Evolutionary conservation across 140 eudicot species (phyloP), one percentile per base, ranked within the genome.

Genomic region (Ambrosia hybrid): DNA sequence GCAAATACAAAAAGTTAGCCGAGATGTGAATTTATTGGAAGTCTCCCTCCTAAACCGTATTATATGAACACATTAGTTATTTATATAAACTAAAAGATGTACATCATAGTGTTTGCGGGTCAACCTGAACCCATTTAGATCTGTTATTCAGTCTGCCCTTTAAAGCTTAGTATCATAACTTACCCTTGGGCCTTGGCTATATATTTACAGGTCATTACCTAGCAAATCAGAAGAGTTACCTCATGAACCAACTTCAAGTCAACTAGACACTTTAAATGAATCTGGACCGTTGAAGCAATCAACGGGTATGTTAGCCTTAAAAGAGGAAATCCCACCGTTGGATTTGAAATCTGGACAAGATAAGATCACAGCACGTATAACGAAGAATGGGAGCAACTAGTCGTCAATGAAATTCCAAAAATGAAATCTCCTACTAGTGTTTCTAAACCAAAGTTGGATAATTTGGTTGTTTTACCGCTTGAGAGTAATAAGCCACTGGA

Each of bases 331-430:
- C 30, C 71, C 73, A 64, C 72, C 65, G 65, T 12, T 61, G 62
- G 77, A 83, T 75, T 14, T 67, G 16, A 78, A 76, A 72, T 65
- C 58, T 15, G 84, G 62, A 73, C 82, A 57, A 62, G 83, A 82
- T 62, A 83, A 73, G 76, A 72, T 55, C 1, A 71, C 78, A n/a
- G 82, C 78, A 5, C 60, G 80, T 21, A 80, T 84, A 76, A 61
- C 97, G 43, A 85, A 82, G 96, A 93, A 79, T 91, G 96, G 91
- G 96, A 88, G 60, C 82, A 86, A 58, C 80, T 93, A 72, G 72
- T 93, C 68, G 91, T 93, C 36, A 78, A 74, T 62, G 90, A 88
- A 79, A 62, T 85, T 15, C 84, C 90, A 4, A 79, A 72, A 58
- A 87, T 76, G 61, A 57, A 53, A 57, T 83, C 94, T 70, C 91